Conservation (phyloP, 2,329 filamentous ascomycete species). For the Diplodia mutila region DNA sequence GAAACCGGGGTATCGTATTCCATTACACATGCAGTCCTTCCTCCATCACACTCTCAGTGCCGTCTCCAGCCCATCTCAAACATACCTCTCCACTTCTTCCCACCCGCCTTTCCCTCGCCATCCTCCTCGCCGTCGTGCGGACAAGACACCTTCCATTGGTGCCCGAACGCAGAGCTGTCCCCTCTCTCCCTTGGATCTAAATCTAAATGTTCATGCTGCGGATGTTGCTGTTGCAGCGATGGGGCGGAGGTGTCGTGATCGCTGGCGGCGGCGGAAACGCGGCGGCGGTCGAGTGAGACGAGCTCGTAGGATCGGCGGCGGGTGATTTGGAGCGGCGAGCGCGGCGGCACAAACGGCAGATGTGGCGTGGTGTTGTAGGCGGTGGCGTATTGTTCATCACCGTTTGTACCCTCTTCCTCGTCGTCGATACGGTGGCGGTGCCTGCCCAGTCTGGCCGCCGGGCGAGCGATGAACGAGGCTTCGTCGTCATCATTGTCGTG, state of each 20-base stretch:
- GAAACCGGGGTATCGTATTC: no score
- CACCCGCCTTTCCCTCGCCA: background rate
- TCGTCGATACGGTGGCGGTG: background rate
- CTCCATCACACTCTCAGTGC: no score
- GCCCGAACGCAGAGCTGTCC: background rate
- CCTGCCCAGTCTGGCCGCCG: no score
- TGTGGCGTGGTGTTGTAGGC: background rate
- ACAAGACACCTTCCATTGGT: background rate
- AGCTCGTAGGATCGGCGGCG: conserved; percentile 6
- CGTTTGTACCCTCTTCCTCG: no score
- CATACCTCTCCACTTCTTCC: background rate
- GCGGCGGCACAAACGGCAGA: background rate
- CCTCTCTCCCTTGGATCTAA: background rate
- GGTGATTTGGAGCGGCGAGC: background rate
- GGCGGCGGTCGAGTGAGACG: background rate
- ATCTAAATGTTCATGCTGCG: background rate
- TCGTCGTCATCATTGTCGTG: background rate
- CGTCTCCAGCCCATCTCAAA: no score
- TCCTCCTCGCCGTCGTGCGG: background rate
- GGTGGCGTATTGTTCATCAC: background rate
- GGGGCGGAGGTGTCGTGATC: no score
- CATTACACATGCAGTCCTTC: no score
- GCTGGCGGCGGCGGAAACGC: background rate
- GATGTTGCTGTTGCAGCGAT: no score
- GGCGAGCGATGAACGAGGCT: background rate